phyloP scores from a whole-genome alignment of 2,329 filamentous ascomycete species.

The Neofusicoccum kwambonambiense region DNA sequence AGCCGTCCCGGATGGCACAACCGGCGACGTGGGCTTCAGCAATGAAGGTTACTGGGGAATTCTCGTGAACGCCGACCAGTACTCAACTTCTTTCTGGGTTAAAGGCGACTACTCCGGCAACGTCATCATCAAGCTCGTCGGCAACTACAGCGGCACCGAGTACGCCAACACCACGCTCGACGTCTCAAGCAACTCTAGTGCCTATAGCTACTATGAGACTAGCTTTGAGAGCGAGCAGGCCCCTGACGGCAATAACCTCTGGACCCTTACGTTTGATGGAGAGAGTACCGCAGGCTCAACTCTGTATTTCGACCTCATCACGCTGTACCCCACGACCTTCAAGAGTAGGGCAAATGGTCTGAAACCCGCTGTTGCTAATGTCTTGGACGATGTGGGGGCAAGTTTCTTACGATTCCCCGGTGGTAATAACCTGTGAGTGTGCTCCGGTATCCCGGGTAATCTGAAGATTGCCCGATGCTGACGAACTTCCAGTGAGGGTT shows the following conservation, averaged over 20 bases:
- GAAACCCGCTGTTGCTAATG: constrained; percentile 8
- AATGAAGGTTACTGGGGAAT: constrained; percentile 22
- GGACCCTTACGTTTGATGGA: constrained; percentile 17
- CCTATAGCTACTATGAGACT: constrained; percentile 1
- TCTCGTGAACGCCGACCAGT: constrained; percentile 12
- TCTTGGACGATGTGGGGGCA: background rate
- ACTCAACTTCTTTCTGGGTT: constrained; percentile 17
- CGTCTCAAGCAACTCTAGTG: background rate
- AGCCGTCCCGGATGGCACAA: background rate
- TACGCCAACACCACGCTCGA: constrained; percentile 9
- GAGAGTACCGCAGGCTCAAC: background rate
- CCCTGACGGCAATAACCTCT: constrained; percentile 18
- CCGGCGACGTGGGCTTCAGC: constrained; percentile 14
- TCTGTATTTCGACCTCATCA: constrained; percentile 17
- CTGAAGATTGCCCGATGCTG: background rate
- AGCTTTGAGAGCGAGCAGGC: constrained; percentile 11
- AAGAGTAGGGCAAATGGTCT: constrained; percentile 16
- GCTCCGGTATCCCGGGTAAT: background rate
- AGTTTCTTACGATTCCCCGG: constrained; percentile 65
- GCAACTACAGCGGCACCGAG: constrained; percentile 4
- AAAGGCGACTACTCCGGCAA: constrained; percentile 33
- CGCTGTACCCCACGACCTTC: constrained; percentile 19
- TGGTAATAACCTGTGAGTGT: constrained; percentile 51
- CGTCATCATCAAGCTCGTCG: constrained; percentile 14
- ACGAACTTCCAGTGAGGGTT: constrained; percentile 30